These are phyloP conservation scores for Paralagenidium karlingii DNA, from an alignment of 352 stramenopile genomes.

Conservation along the genomic window DNA sequence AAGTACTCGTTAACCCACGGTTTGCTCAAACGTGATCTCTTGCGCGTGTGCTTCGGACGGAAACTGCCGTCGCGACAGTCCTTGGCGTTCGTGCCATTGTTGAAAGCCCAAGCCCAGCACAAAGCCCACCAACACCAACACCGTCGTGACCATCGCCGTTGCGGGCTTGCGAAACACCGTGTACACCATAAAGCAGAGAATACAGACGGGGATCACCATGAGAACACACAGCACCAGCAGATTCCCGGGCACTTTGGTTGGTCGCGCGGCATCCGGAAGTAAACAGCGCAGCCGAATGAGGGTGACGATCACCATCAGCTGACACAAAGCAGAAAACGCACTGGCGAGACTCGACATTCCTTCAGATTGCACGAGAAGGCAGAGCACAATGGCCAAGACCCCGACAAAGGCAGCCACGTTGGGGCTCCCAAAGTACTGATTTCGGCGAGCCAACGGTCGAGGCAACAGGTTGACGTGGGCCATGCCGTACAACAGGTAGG, in stretches of 20 bases:
- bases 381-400: constrained; percentile 57
- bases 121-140: no score
- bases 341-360: no score
- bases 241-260: constrained; percentile 38
- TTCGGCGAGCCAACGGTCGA: constrained; percentile 47
- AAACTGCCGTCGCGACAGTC: no score
- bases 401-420: constrained; percentile 18
- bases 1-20: no score
- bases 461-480: constrained; percentile 77
- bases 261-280: constrained; percentile 53
- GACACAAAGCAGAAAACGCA: constrained; percentile 70
- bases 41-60: no score
- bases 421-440: constrained; percentile 18
- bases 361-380: no score
- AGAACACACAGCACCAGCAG: constrained; percentile 16
- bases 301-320: constrained; percentile 84
- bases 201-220: constrained; percentile 17
- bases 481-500: constrained; percentile 75
- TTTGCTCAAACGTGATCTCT: no score
- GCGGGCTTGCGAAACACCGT: neutral
- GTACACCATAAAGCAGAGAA: constrained; percentile 21
- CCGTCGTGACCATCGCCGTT: no score
- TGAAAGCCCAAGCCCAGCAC: no score
- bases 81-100: no score
- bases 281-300: constrained; percentile 79